Conservation (phyloP, 495 filamentous ascomycete genomes). For the Polyplosphaeria fusca region DNA sequence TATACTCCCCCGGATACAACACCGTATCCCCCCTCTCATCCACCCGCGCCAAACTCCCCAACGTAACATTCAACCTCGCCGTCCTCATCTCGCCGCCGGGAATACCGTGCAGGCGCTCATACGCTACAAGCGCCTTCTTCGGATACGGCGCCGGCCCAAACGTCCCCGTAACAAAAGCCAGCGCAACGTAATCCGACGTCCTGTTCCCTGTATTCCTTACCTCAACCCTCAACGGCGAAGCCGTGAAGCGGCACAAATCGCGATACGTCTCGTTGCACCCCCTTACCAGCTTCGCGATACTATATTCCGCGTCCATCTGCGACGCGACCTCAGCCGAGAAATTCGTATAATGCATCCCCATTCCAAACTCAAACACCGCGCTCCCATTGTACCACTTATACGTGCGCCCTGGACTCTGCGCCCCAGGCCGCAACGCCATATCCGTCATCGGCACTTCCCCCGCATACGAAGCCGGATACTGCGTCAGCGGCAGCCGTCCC, state of each 20-base stretch:
- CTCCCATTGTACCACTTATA: slow-evolving; percentile 61
- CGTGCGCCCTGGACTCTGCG: slow-evolving; percentile 49
- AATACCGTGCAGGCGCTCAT: slow-evolving; percentile 52
- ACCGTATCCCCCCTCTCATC: slow-evolving; percentile 58
- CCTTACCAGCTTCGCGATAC: slow-evolving; percentile 35
- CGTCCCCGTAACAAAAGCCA: slow-evolving; percentile 55
- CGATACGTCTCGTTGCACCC: slow-evolving; percentile 36
- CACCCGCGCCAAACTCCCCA: slow-evolving; percentile 58
- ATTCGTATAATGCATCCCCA: slow-evolving; percentile 54
- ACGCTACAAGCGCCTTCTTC: slow-evolving; percentile 62
- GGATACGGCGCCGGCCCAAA: slow-evolving; percentile 60
- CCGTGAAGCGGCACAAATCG: slow-evolving; percentile 37
- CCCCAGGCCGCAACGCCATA: slow-evolving; percentile 54
- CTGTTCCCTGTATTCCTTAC: slow-evolving; percentile 54
- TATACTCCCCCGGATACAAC: slow-evolving; percentile 65
- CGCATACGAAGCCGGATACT: slow-evolving; percentile 57
- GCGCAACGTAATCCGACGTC: slow-evolving; percentile 58
- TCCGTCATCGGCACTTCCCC: slow-evolving; percentile 54
- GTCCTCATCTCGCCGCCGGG: slow-evolving; percentile 40
- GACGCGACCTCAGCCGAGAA: slow-evolving; percentile 43
- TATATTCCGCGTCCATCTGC: slow-evolving; percentile 30
- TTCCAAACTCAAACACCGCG: slow-evolving; percentile 55
- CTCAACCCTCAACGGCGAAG: slow-evolving; percentile 47
- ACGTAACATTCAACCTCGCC: slow-evolving; percentile 49
- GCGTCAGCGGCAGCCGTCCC: slow-evolving; percentile 55